Evolutionary conservation across 768 basidiomycete genomes (phyloP).

Genomic region (Cyclocybe cylindracea): DNA sequence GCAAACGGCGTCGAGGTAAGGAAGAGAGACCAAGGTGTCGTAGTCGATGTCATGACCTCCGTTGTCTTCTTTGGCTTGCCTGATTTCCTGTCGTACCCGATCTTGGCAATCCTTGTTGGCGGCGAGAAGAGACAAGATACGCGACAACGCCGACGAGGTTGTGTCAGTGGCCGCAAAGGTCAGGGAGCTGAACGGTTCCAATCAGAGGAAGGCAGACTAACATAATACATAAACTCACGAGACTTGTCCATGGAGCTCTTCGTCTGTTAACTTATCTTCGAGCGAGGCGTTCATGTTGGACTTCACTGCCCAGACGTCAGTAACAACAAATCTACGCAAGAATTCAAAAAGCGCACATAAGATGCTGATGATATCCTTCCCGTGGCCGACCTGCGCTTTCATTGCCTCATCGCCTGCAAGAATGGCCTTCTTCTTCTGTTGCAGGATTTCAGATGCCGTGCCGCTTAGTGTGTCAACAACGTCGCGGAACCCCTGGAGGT

Average conservation of each 20-base stretch:
- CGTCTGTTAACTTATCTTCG: conserved; percentile 33
- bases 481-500: conserved; percentile 28
- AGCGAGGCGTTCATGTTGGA: conserved; percentile 31
- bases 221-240: conserved; percentile 8
- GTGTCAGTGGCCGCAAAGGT: conserved; percentile 47
- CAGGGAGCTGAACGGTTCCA: conserved; percentile 15
- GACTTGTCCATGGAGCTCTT: conserved; percentile 35
- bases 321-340: neutral
- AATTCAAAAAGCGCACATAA: conserved; percentile 22
- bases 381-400: conserved; percentile 32
- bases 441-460: conserved; percentile 35
- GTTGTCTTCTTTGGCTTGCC: conserved; percentile 20
- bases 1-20: conserved; percentile 39
- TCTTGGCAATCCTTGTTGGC: conserved; percentile 28
- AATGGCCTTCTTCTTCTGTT: conserved; percentile 36
- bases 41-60: conserved; percentile 29
- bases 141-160: conserved; percentile 38
- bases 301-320: conserved; percentile 24
- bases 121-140: conserved; percentile 36
- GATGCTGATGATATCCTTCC: conserved; percentile 49
- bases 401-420: conserved; percentile 34
- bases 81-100: conserved; percentile 38
- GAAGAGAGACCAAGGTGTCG: conserved; percentile 36
- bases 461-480: conserved; percentile 36
- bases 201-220: neutral